Percentiles rank a stretch among this genome's conserved stretches.
phyloP scores from a whole-genome alignment of 495 filamentous ascomycete species.

The Neurospora sp. region DNA sequence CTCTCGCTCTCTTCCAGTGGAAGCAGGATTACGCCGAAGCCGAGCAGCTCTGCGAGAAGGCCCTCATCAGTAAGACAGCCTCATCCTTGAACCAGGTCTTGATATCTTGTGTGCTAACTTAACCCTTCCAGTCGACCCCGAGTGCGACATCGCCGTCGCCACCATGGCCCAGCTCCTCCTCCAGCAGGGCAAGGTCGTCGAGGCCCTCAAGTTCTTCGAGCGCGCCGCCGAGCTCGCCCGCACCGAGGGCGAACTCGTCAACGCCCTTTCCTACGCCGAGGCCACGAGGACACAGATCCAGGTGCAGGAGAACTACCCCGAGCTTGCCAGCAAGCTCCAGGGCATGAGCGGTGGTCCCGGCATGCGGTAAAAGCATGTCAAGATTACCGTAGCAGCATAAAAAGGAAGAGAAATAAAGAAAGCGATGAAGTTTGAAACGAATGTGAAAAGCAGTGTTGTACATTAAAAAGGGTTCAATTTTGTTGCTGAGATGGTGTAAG shows the following conservation, averaged over 20 bases:
- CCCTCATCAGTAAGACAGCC: constrained; percentile 73
- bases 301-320: constrained; percentile 97
- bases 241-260: constrained; percentile 91
- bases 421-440: not conserved
- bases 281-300: constrained; percentile 94
- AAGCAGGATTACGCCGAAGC: constrained; percentile 92
- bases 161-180: constrained; percentile 98
- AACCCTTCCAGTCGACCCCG: constrained; percentile 73
- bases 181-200: constrained; percentile 92
- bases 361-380: constrained; percentile 14
- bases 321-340: constrained; percentile 73
- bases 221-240: constrained; percentile 89
- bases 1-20: constrained; percentile 93
- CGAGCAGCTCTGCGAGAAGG: constrained; percentile 93
- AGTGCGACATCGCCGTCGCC: constrained; percentile 97
- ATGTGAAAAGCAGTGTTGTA: not conserved
- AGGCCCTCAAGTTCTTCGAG: constrained; percentile 95
- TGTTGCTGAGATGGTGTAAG: not conserved
- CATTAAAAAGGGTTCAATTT: not conserved
- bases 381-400: not conserved
- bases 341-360: constrained; percentile 46
- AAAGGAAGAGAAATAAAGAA: not conserved
- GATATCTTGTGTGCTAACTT: constrained; percentile 17
- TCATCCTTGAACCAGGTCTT: not conserved
- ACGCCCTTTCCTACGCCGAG: constrained; percentile 94